Base-by-base conservation (phyloP, 2,329 filamentous ascomycete genomes). In the Alternaria ethzedia region DNA sequence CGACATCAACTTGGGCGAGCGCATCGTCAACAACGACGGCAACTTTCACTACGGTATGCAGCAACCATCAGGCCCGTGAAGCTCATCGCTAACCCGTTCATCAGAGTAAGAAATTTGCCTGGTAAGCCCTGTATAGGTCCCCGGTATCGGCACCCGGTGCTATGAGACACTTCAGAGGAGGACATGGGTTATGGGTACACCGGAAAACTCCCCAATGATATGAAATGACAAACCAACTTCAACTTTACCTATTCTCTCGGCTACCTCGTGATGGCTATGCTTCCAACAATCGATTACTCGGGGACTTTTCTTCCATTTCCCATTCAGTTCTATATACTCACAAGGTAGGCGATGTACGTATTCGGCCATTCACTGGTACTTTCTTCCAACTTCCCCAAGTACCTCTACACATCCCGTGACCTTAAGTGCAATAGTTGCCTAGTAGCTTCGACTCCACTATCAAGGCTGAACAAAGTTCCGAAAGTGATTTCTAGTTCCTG, bases 1-100 rank as follows among this genome's bases (percentile, higher is more conserved):
- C 41, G 82, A 89, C 68, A 66, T 89, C 67, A 89, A 89, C 80
- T 82, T 89, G 6, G 75, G 82, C 3, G 86, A 88, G 82, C 80
- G 84, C 62, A 81, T 89, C 57, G 75, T 77, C 62, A 89, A 89
- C 77, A 69, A 83, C 20, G 73, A 86, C 68, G 87, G 87, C 62
- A 26, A 70, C 20, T 74, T 74, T 41, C 46, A 43, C 21, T 74
- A 64, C 61, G 65, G 70, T 72, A 62, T 43, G 63, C 61, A 25
- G 11, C 5, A 8, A 11, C 20, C 6, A 6, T 20, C 15, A 20
- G 11, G 28, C 10, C 26, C 3, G 17, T 13, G 10, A 47, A 4
- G 36, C 2, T 17, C 2, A 3, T n/a, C 17, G 23, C 52, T 64
- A 13, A 64, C 28, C 9, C 1, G 12, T n/a, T 7, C 4, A 28